Evolutionary conservation across 139 green algal species (phyloP).

Genomic region (Coccomyxa sp.): DNA sequence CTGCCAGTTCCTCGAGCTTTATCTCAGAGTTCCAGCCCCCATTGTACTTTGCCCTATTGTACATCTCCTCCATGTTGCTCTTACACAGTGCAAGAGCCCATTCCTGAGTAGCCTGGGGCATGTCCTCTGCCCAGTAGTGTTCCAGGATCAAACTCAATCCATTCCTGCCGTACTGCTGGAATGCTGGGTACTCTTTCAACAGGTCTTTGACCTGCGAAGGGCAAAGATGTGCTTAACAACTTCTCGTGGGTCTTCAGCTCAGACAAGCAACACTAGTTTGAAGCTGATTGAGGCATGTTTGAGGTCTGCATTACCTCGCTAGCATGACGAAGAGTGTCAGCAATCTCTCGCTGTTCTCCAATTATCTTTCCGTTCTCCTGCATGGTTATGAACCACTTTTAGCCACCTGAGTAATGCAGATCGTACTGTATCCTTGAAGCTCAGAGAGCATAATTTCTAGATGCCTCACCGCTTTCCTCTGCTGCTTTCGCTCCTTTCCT

Average conservation of each 20-base stretch:
- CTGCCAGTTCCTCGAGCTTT: slow-evolving; percentile 35
- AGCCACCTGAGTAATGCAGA: not conserved
- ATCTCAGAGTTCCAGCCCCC: slow-evolving; percentile 33
- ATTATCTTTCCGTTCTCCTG: not conserved
- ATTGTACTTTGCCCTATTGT: slow-evolving; percentile 10
- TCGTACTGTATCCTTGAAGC: not conserved
- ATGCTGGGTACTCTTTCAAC: slow-evolving; percentile 12
- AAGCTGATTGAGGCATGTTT: not conserved
- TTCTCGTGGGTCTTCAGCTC: not conserved
- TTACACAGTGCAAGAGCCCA: slow-evolving; percentile 33
- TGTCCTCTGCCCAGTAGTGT: slow-evolving; percentile 3
- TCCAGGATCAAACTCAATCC: slow-evolving; percentile 7
- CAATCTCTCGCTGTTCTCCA: not conserved
- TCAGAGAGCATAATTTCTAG: not conserved
- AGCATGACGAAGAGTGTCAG: not conserved
- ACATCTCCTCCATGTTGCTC: slow-evolving; percentile 27
- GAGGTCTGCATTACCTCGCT: not conserved
- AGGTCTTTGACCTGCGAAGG: slow-evolving; percentile 2
- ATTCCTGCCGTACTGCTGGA: slow-evolving; percentile 14
- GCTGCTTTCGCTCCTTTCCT: slow-evolving; percentile 25
- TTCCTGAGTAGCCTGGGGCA: not conserved
- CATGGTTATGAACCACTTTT: not conserved
- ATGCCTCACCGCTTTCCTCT: slow-evolving; percentile 13
- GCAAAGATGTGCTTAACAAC: not conserved
- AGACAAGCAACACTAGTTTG: not conserved